Percentiles rank a stretch among this genome's conserved stretches.
phyloP scores from a whole-genome alignment of 169 alveolate genomes.

The Plasmodium gonderi region DNA sequence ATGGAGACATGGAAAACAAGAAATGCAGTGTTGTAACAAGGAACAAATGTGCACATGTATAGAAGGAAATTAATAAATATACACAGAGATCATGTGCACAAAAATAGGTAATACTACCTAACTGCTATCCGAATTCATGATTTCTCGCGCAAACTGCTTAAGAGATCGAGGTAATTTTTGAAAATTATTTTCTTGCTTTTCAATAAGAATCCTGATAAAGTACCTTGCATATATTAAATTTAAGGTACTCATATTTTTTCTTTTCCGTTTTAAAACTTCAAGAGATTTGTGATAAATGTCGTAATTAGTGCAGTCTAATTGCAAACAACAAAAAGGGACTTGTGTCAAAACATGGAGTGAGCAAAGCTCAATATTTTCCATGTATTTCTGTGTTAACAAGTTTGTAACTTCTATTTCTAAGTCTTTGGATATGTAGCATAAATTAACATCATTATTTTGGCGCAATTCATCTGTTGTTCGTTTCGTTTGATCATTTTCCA shows the following conservation, averaged over 20 bases:
- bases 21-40: neutral
- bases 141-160: slow-evolving; percentile 68
- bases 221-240: slow-evolving; percentile 75
- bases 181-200: slow-evolving; percentile 70
- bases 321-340: slow-evolving; percentile 74
- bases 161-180: slow-evolving; percentile 69
- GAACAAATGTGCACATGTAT: neutral
- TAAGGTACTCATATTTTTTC: slow-evolving; percentile 48
- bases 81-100: neutral
- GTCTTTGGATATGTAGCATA: slow-evolving; percentile 11
- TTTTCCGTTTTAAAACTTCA: slow-evolving; percentile 42
- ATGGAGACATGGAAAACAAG: neutral
- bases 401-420: slow-evolving; percentile 35
- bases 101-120: neutral
- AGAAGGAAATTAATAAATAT: neutral
- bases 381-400: slow-evolving; percentile 57
- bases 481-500: neutral
- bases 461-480: neutral
- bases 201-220: slow-evolving; percentile 69
- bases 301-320: slow-evolving; percentile 49
- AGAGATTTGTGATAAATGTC: slow-evolving; percentile 67
- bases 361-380: slow-evolving; percentile 35
- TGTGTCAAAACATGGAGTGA: slow-evolving; percentile 76
- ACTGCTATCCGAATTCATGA: slow-evolving; percentile 50
- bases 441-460: neutral